Evolutionary conservation across 257 asterid genomes (phyloP), one percentile per base, ranked within the genome.

Genomic region (Solanum chmielewskii): DNA sequence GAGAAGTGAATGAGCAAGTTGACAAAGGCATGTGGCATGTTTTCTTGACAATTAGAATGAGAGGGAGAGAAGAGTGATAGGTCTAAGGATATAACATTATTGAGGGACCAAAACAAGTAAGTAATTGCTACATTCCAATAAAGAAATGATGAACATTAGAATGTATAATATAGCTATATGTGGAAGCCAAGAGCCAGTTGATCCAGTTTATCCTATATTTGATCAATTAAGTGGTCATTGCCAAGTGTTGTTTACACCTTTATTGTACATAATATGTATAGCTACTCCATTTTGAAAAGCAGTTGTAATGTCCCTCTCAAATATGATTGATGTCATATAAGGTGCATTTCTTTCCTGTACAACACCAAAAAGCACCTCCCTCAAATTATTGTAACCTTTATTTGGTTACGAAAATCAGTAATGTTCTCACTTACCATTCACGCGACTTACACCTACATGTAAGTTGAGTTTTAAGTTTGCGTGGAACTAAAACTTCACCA

Each of bases 151-250:
- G 29, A 52, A 11, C 68, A 47, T 80, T 20, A 80, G 77, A 31
- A 70, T 18, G 64, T 56, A 56, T 56, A 56, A 52, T 33, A 70
- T 70, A 59, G 44, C 68, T 47, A 15, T 80, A 41, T 29, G 49
- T n/a, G 44, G 71, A 27, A 87, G 87, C 89, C 85, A 87, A 69
- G 64, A 83, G 27, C 69, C 85, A 49, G 44, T n/a, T 49, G 64
- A 83, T 20, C 69, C 85, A 49, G 44, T n/a, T 47, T 49, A 25
- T 80, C 25, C 20, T 49, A 18, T 80, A 16, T 16, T 47, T 75
- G 60, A 76, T 16, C 84, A 78, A 47, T 47, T 31, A 29, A 80
- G 15, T 49, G 44, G 44, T 69, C 27, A 68, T 6, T 71, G 31
- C 21, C 49, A 41, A 31, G 66, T 70, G 71, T 64, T 37, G 44